Base-by-base conservation (phyloP, 345 rosid species). In the Cardamine chenopodiifolia region DNA sequence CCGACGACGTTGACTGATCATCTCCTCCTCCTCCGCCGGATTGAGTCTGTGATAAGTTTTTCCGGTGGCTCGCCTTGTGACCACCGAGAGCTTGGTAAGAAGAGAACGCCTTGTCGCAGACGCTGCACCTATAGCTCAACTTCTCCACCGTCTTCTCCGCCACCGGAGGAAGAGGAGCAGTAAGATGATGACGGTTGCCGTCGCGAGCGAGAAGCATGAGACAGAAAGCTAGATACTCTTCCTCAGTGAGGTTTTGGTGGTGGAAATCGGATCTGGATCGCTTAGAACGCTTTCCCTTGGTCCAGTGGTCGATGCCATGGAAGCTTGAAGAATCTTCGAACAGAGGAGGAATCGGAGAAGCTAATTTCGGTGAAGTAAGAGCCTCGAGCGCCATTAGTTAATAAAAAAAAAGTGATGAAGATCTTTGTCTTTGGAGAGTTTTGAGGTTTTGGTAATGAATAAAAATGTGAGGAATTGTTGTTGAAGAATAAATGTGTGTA, bases 41-140 rank as follows among this genome's bases (percentile, higher is more conserved):
- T 2, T 67, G 63, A 19, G 70, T 66, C 54, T 79, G 49, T 61
- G 68, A 39, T 17, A 75, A 53, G 32, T 71, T 73, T 56, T 82
- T 85, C 0, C 85, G 31, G 64, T 85, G 87, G 10, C 89, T 83
- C 19, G 87, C 86, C 18, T 85, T 85, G 72, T 85, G 89, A 1
- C 89, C 89, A 8, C 89, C 89, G 0, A 85, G 82, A 9, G 89
- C 89, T 73, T 83, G 87, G 68, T 83, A 83, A 56, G 89, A 82
- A 0, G 82, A 63, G 31, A 86, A 83, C 1, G 80, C 75, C 71
- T 82, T 85, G 50, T 73, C 75, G 37, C 89, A 85, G 49, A 85
- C 89, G 50, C 72, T 62, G 15, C 89, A 85, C 85, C 78, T 85
- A 77, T 83, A 80, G 47, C 17, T 65, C 14, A 63, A 71, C 49